Conservation (phyloP, 2,329 filamentous ascomycete species). For the Passalora sequoiae region DNA sequence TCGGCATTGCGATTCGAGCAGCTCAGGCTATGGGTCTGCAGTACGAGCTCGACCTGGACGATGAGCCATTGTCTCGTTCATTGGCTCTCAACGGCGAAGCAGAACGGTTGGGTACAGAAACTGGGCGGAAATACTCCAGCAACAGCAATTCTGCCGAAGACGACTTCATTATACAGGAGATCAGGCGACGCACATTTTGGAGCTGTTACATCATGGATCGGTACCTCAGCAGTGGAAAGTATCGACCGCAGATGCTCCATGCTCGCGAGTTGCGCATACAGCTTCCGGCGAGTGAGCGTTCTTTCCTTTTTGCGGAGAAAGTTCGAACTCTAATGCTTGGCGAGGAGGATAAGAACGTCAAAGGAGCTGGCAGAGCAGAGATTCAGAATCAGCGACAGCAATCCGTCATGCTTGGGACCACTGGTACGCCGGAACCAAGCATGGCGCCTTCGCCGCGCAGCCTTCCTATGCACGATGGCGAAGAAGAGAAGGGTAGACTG, state of each 20-base stretch:
- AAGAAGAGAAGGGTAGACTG: conserved; percentile 46
- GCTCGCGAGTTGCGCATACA: conserved; percentile 59
- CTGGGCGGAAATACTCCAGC: conserved; percentile 24
- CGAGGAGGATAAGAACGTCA: conserved; percentile 39
- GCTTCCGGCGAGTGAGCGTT: conserved; percentile 61
- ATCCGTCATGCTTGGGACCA: conserved; percentile 36
- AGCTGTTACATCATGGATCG: conserved; percentile 69
- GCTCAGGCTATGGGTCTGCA: conserved; percentile 58
- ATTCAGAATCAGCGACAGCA: conserved; percentile 44
- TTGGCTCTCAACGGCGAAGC: conserved; percentile 36
- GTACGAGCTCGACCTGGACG: conserved; percentile 48
- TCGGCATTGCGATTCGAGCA: conserved; percentile 56
- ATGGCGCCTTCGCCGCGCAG: conserved; percentile 17
- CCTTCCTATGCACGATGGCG: conserved; percentile 16
- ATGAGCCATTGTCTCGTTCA: conserved; percentile 35
- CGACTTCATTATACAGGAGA: conserved; percentile 56
- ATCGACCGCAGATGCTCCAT: conserved; percentile 56
- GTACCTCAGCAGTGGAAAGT: conserved; percentile 60
- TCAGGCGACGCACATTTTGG: conserved; percentile 65
- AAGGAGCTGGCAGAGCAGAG: conserved; percentile 35
- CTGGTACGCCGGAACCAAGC: conserved; percentile 20
- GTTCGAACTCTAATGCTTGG: conserved; percentile 49
- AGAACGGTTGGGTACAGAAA: conserved; percentile 35
- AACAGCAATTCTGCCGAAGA: conserved; percentile 27
- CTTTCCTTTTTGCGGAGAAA: conserved; percentile 58